Evolutionary conservation across 495 filamentous ascomycete genomes (phyloP), one percentile per base, ranked within the genome.

Genomic region (Achaetomiella virescens): DNA sequence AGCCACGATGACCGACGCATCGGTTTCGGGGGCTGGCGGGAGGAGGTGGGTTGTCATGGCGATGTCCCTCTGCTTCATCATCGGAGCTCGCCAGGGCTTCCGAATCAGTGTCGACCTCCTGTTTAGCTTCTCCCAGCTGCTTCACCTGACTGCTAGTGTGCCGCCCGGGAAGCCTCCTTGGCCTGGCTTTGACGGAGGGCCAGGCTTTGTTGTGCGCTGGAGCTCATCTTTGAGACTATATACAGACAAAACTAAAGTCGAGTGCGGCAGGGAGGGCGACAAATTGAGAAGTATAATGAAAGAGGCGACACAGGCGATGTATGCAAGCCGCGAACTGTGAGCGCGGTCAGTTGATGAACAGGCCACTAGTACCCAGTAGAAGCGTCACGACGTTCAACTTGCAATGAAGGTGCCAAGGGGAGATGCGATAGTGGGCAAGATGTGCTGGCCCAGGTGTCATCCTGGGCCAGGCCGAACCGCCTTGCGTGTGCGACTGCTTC

Each of bases 51-150:
- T 61, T 63, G 27, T 78, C 79, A 64, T 76, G 77, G 37, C 76
- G 76, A 53, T 73, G 78, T 40, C 69, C 59, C 43, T 86, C 90
- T 33, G 74, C 79, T 66, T 97, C 91, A 63, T 97, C 91, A 65
- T 97, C 91, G 3, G 91, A 96, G 57, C 91, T 96, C 36, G 87
- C 89, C 45, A 97, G 73, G 40, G 91, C 91, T 65, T 97, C 91
- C 7, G 91, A 96, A 64, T 96, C 91, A 15, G 91, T 6, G 91
- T 96, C 17, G 90, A 90, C 52, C 86, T 85, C 60, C 88, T 83
- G 60, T 87, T 84, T 50, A 85, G 74, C 66, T 88, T 91, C 54
- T 93, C 89, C n/a, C 18, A 87, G 76, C 46, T 88, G 74, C 24
- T 86, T 74, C 27, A 81, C 78, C 36, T 81, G 80, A 57, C 76